Evolutionary conservation across 257 asterid genomes (phyloP).

Genomic region (Plantago major): DNA sequence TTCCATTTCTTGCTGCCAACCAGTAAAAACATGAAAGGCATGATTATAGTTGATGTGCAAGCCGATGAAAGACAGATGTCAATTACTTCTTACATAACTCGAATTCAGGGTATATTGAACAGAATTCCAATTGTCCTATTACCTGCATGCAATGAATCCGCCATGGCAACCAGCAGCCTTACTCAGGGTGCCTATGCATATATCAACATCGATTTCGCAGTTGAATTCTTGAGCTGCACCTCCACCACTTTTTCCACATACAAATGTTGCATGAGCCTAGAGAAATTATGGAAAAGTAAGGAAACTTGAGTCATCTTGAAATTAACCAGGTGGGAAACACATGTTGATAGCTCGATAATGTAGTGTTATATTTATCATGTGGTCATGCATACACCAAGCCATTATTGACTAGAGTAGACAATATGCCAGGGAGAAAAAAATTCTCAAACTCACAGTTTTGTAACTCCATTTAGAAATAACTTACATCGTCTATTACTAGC

Average conservation of each 20-base stretch:
- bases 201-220: conserved; percentile 78
- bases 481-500: conserved; percentile 94
- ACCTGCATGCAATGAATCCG: conserved; percentile 99
- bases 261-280: conserved; percentile 96
- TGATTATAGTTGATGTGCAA: neutral
- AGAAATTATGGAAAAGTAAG: conserved; percentile 15
- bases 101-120: neutral
- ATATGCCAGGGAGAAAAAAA: neutral
- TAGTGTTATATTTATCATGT: too few relatives aligned
- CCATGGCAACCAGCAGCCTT: conserved; percentile 99
- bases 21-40: conserved; percentile 16
- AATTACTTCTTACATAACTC: neutral
- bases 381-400: too few relatives aligned
- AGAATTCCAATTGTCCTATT: neutral
- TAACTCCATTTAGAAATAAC: conserved; percentile 24
- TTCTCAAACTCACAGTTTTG: too few relatives aligned
- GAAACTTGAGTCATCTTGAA: conserved; percentile 13
- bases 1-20: conserved; percentile 89
- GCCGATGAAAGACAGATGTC: neutral
- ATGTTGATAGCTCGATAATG: neutral
- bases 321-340: neutral
- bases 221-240: conserved; percentile 87
- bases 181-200: conserved; percentile 89
- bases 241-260: conserved; percentile 87
- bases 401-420: neutral